Evolutionary conservation across 176 grass and related monocot species (phyloP).

Genomic region (Zoysia japonica): DNA sequence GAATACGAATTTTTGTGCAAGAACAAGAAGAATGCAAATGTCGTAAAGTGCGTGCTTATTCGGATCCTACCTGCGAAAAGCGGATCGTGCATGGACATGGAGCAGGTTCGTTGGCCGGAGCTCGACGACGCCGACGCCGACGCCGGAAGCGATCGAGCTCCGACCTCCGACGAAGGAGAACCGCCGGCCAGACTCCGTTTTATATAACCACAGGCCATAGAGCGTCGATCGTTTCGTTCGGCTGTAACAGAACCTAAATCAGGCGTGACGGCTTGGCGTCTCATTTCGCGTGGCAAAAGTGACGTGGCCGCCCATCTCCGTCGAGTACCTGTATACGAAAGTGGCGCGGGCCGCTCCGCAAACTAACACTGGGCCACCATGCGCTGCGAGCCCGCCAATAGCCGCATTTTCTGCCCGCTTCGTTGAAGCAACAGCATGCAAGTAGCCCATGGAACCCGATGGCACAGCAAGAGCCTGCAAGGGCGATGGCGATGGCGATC

Average conservation of each 20-base stretch:
- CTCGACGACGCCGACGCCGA: slow-evolving; percentile 12
- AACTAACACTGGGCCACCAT: too few species aligned
- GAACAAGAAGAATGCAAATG: not conserved
- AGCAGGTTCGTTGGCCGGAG: slow-evolving; percentile 21
- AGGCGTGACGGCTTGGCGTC: too few species aligned
- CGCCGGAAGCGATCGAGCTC: not conserved
- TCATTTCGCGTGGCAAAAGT: too few species aligned
- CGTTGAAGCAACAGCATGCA: too few species aligned
- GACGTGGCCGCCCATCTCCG: too few species aligned
- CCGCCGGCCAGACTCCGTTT: not conserved
- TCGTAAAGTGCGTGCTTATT: not conserved
- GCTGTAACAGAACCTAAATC: slow-evolving; percentile 10
- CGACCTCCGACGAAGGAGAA: slow-evolving; percentile 46
- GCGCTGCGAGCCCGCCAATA: too few species aligned
- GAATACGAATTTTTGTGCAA: not conserved
- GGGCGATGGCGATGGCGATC: too few species aligned
- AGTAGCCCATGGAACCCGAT: too few species aligned
- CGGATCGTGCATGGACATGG: slow-evolving; percentile 14
- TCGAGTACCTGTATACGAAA: too few species aligned
- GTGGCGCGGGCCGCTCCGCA: too few species aligned
- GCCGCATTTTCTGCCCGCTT: too few species aligned
- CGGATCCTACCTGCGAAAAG: slow-evolving; percentile 9
- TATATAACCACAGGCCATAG: slow-evolving; percentile 33
- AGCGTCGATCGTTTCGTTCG: slow-evolving; percentile 10
- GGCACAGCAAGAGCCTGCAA: too few species aligned